Base-by-base conservation (phyloP, 1,139 yeast species). In the Debaryomyces sp. region DNA sequence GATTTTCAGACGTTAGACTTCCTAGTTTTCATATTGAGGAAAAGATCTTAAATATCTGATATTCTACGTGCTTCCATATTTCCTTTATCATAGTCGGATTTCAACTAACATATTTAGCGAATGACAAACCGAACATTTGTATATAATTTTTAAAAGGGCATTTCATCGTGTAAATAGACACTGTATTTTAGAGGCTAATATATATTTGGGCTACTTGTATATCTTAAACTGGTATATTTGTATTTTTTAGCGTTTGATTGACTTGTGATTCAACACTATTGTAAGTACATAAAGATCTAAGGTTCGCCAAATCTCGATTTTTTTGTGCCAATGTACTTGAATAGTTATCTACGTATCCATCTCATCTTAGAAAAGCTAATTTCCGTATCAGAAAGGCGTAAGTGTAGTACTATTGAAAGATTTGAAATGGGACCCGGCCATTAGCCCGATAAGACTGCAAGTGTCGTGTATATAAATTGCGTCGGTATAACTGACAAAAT, bases 1-100 rank as follows among this genome's bases (percentile, higher is more conserved):
- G 54, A 53, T 55, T 60, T 56, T 54, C 49, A 59, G 68, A 64
- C 68, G 68, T 64, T 64, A 63, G 68, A 64, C 68, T 64, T 63
- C 68, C 61, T 53, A 64, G 46, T 44, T 22, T 35, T 44, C 22
- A 22, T 46, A 48, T 56, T 65, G 70, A 63, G 66, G 69, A 65
- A 47, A 61, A 55, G 48, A 57, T 64, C 68, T 64, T 57, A 59
- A 55, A 56, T 54, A 60, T 54, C 69, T 63, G 68, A 63, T 29
- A 18, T 23, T 38, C 6, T 8, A 32, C 21, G 24, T 22, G 41
- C 29, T 38, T 15, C 10, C n/a, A 13, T 23, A 10, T 9, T 17
- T 18, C 5, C 35, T 13, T 21, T 24, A 27, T 39, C 2, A 17
- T 10, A 10, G 12, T 7, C 8, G 42, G 15, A 17, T 8, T 21